Percentiles rank a stretch among this genome's conserved stretches.
Conservation (phyloP, 1,139 yeast species). For the Scheffersomyces illinoinensis region DNA sequence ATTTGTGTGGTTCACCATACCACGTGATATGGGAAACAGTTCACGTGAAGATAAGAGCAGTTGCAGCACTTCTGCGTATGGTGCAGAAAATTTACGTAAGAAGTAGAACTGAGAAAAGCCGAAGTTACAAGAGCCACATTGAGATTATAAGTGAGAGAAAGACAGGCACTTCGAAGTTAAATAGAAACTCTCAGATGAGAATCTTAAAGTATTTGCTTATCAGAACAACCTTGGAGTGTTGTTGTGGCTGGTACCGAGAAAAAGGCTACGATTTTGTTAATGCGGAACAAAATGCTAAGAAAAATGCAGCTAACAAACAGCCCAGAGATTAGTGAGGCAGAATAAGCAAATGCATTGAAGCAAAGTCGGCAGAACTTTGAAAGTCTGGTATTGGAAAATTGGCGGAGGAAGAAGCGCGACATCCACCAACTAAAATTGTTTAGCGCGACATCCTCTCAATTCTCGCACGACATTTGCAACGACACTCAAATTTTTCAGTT, state of each 20-base stretch:
- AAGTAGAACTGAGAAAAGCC: neutral
- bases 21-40: conserved; percentile 1
- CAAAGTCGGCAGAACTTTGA: neutral
- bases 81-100: neutral
- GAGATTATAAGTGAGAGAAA: neutral
- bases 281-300: neutral
- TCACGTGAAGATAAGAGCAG: conserved; percentile 5
- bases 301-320: neutral
- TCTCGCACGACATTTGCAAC: neutral
- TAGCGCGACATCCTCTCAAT: neutral
- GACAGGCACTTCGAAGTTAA: neutral
- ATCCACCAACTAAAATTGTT: neutral
- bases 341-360: neutral
- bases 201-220: neutral
- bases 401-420: neutral
- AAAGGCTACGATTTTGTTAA: neutral
- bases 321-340: neutral
- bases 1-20: neutral
- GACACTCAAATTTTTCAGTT: neutral
- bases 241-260: neutral
- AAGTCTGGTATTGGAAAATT: neutral
- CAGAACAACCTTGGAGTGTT: neutral
- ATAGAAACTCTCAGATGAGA: neutral
- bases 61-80: neutral
- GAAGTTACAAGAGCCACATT: neutral